Percentiles rank a stretch among this genome's conserved stretches.
Evolutionary conservation across 177 flowering plant genomes (phyloP).

Genomic region (Vitis hybrid): DNA sequence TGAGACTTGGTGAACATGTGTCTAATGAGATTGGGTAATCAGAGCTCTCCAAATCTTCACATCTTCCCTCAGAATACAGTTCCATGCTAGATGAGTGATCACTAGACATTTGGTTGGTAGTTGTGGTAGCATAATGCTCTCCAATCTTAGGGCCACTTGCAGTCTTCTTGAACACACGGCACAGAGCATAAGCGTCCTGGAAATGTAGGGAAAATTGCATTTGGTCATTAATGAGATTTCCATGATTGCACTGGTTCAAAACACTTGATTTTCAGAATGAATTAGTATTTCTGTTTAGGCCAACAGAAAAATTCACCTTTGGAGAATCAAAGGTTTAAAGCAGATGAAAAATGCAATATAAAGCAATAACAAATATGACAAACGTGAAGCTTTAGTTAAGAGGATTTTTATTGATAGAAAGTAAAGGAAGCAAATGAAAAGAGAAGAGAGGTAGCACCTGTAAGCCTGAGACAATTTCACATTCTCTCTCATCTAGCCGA

Average conservation of each 20-base stretch:
- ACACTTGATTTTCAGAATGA: no score
- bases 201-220: neutral
- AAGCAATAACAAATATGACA: neutral
- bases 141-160: constrained; percentile 38
- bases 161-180: constrained; percentile 87
- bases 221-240: no score
- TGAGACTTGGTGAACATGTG: constrained; percentile 27
- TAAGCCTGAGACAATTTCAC: constrained; percentile 57
- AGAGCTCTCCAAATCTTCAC: constrained; percentile 44
- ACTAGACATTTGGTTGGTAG: constrained; percentile 23
- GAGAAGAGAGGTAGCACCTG: constrained; percentile 45
- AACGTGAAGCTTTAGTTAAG: neutral
- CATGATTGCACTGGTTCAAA: no score
- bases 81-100: constrained; percentile 54
- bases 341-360: no score
- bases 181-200: constrained; percentile 96
- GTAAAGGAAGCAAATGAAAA: neutral
- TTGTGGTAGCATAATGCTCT: constrained; percentile 22
- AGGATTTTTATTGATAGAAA: no score
- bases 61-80: constrained; percentile 47
- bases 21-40: constrained; percentile 37
- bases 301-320: no score
- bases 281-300: no score
- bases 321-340: no score
- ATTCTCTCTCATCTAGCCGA: constrained; percentile 85